Conservation (phyloP, 306 rosid species). For the Cucumis cinereus region DNA sequence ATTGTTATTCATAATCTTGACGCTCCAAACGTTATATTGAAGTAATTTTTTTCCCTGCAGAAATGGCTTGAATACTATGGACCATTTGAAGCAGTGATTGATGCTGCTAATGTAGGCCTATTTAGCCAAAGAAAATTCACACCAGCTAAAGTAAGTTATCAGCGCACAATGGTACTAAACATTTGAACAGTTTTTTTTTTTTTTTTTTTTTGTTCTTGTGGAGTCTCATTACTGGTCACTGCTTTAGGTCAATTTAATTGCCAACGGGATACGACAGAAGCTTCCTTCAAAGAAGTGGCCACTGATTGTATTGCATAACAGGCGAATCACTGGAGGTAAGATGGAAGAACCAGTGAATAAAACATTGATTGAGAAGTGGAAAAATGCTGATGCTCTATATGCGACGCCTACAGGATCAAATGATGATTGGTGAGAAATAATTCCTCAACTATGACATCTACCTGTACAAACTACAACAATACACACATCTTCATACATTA, state of each 20-base stretch:
- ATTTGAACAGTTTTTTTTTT: neutral
- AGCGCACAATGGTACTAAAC: neutral
- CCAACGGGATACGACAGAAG: conserved; percentile 57
- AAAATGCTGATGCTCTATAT: conserved; percentile 62
- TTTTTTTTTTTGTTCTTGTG: neutral
- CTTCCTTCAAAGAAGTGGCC: conserved; percentile 82
- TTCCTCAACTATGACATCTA: neutral
- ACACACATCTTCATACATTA: neutral
- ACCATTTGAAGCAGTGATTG: conserved; percentile 91
- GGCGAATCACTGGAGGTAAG: conserved; percentile 56
- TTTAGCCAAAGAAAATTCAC: conserved; percentile 53
- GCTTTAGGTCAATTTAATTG: conserved; percentile 57
- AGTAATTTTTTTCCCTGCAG: conserved; percentile 33
- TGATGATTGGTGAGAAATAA: conserved; percentile 73
- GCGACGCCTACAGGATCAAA: conserved; percentile 85
- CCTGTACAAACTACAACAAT: neutral
- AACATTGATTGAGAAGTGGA: conserved; percentile 70
- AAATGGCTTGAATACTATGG: conserved; percentile 84
- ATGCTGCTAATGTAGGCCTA: conserved; percentile 89
- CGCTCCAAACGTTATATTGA: neutral
- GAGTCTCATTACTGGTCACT: neutral
- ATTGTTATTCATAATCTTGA: neutral
- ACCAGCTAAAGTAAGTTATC: conserved; percentile 64
- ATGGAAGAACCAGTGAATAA: conserved; percentile 51
- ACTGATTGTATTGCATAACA: conserved; percentile 70